Base-by-base conservation (phyloP, 1,284 basidiomycete genomes). In the Neonothopanus nambi region DNA sequence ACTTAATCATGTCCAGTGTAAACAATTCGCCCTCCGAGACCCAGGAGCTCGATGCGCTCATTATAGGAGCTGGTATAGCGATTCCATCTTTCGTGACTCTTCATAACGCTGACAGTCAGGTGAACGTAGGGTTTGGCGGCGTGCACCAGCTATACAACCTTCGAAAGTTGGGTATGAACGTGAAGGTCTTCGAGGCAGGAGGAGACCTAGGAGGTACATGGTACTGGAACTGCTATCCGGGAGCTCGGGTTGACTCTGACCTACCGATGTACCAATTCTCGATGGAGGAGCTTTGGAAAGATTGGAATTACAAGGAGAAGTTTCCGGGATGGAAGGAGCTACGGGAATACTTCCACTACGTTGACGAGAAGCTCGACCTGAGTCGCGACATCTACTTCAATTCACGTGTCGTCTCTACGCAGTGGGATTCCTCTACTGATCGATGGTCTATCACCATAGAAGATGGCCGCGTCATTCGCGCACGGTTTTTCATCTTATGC, bases 61-160 rank as follows among this genome's bases (percentile, higher is more conserved):
- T 66, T 39, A 60, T 65, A 12, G 63, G 64, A 2, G 64, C 62
- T 18, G 64, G 64, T 13, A 33, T 11, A 33, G 9, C 30, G 2
- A 33, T 11, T 9, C 30, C 30, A 33, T 5, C 5, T 28, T 13
- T 3, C 9, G 8, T 2, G 30, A 33, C 13, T 33, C 13, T 11
- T 11, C 30, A 11, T 33, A 11, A 5, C 5, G 5, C 30, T 33
- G 9, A 33, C 30, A 11, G 13, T 4, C 13, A 2, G 8, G 3
- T 33, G 9, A 3, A 5, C 9, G 28, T 30, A n/a, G 46, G 46
- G 5, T 48, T 48, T 21, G 46, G 33, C 33, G 49, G 49, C n/a
- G 24, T 55, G 5, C 48, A 55, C 37, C 53, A 50, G 21, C 48
- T 55, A 17, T 8, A 30, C 21, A 43, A 55, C 17, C 36, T 55